Conservation (phyloP, 805 yeast species). For the Wickerhamiella bombiphila region DNA sequence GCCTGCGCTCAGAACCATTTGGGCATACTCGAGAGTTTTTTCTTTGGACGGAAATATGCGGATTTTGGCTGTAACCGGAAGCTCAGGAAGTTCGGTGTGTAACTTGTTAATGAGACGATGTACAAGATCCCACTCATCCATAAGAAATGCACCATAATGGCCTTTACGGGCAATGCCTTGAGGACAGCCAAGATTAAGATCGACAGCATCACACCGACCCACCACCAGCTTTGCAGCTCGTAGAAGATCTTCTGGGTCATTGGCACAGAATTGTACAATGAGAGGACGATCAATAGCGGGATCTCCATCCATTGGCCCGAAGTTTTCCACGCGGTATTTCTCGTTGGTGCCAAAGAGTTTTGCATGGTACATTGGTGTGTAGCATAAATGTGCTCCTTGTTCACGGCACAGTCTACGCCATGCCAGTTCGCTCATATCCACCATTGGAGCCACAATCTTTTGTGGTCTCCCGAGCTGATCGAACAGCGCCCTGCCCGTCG, state of each 20-base stretch:
- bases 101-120: constrained; percentile 53
- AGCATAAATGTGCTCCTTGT: constrained; percentile 87
- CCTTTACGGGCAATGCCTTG: constrained; percentile 96
- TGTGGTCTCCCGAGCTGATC: constrained; percentile 58
- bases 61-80: constrained; percentile 93
- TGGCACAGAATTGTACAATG: constrained; percentile 91
- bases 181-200: constrained; percentile 92
- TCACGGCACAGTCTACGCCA: constrained; percentile 80
- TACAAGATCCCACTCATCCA: constrained; percentile 93
- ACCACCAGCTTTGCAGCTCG: constrained; percentile 71
- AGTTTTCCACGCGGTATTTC: constrained; percentile 63
- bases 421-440: constrained; percentile 89
- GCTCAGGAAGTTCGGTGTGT: constrained; percentile 49
- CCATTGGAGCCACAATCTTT: constrained; percentile 96
- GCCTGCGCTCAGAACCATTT: constrained; percentile 79
- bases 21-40: constrained; percentile 74
- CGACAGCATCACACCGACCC: constrained; percentile 87
- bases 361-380: constrained; percentile 96
- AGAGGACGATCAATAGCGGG: constrained; percentile 60
- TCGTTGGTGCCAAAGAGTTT: constrained; percentile 71
- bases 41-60: constrained; percentile 75
- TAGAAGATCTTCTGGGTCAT: constrained; percentile 73
- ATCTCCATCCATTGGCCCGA: constrained; percentile 57
- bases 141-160: constrained; percentile 83
- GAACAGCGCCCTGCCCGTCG: constrained; percentile 52